Percentiles rank a stretch among this genome's conserved stretches.
Evolutionary conservation across 2,329 filamentous ascomycete species (phyloP).

Genomic region (Colletotrichum sojae): DNA sequence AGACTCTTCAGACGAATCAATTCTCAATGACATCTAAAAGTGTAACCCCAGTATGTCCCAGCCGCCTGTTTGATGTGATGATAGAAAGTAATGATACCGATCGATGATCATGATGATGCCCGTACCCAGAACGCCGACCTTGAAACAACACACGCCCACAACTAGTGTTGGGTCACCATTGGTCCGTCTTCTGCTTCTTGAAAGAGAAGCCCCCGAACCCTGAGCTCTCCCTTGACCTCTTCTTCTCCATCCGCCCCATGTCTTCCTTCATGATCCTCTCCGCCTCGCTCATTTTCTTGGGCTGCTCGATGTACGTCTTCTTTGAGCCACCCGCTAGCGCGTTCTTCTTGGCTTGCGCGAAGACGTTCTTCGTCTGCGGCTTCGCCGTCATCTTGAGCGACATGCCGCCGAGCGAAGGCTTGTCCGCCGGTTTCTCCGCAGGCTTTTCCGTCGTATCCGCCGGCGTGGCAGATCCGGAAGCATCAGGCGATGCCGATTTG

Average conservation of each 20-base stretch:
- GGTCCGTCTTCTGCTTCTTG: constrained; percentile 65
- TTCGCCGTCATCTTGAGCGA: constrained; percentile 78
- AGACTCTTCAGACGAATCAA: constrained; percentile 29
- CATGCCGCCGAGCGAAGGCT: constrained; percentile 52
- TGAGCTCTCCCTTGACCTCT: constrained; percentile 67
- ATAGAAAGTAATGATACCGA: no score
- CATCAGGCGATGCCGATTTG: constrained; percentile 43
- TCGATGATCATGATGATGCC: not conserved
- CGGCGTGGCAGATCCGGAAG: constrained; percentile 40
- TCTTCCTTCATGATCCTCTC: constrained; percentile 93
- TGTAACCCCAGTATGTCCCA: not conserved
- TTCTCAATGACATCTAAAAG: constrained; percentile 49
- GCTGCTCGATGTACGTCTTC: constrained; percentile 71
- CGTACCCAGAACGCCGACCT: constrained; percentile 29
- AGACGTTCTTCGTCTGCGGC: constrained; percentile 83
- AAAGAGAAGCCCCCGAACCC: constrained; percentile 62
- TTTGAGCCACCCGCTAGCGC: constrained; percentile 73
- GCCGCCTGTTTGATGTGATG: not conserved
- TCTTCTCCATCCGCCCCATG: constrained; percentile 81
- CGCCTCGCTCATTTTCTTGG: constrained; percentile 89
- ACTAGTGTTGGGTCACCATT: not conserved
- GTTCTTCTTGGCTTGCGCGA: constrained; percentile 78
- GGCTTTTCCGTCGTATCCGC: constrained; percentile 39
- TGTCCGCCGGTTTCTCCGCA: constrained; percentile 20
- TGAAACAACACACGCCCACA: not conserved